Evolutionary conservation across 1,284 basidiomycete genomes (phyloP), one percentile per base, ranked within the genome.

Genomic region (Ganoderma boninense): DNA sequence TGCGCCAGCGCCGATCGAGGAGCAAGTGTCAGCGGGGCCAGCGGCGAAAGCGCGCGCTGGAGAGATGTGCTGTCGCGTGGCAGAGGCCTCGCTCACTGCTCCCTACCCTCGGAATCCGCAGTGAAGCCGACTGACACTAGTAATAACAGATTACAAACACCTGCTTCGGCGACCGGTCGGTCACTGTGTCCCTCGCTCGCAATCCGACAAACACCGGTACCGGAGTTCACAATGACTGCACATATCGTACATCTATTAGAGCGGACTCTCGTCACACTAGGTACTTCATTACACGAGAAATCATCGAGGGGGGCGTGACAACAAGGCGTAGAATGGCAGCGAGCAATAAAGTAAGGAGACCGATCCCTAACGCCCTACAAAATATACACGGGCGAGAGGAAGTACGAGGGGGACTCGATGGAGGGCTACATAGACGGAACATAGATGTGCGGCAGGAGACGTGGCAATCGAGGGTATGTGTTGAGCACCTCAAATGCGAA

Each of bases 301-400:
- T 66, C 57, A 29, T 66, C 56, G 65, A 62, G 57, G 49, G 49
- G 23, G 32, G n/a, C 42, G 54, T 52, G n/a, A 66, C 65, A 66
- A 60, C 43, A 61, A 16, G n/a, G 38, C 57, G 26, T 40, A 38
- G 20, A 35, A 13, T 38, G 57, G 18, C 32, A n/a, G 57, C 26
- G 32, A 59, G 57, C 35, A 23, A 59, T 59, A 40, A 40, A 40
- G 60, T 43, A 40, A 38, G 38, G 40, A 10, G 43, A 42, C 40
- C 26, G 13, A 43, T 43, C 60, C n/a, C 40, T 2, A 23, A 26
- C 42, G n/a, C 60, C 60, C 60, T 44, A 61, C 42, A 62, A 44
- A 62, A 26, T 43, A 62, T 62, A 62, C 42, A 62, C 38, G 16
- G 60, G 60, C 40, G 60, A 43, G 18, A 35, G 60, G 60, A 7